Evolutionary conservation across 1,284 basidiomycete species (phyloP), one percentile per base, ranked within the genome.

Genomic region (Pascua sp.): DNA sequence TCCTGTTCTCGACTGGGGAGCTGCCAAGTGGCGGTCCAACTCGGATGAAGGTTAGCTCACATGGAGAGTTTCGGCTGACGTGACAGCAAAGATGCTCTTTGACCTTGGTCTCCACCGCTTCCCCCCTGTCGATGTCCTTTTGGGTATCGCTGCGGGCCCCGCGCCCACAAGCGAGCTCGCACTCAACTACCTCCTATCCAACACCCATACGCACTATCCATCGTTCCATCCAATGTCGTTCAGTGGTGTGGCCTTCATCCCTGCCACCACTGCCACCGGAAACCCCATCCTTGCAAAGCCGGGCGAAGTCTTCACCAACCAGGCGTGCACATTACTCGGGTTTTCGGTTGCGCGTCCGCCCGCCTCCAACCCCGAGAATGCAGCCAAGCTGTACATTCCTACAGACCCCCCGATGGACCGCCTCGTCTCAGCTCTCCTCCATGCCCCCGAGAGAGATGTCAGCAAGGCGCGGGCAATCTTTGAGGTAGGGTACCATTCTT

Each of bases 1-100:
- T 10, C 91, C 93, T 0, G 72, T 95, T 1, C 81, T 98, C 42
- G 91, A 91, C 67, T 98, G 94, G 94, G 87, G 89, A 1, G 81
- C 81, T 10, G 81, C 85, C 8, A 91, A 88, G 69, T 96, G 93
- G 93, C 82, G 83, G 53, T 75, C 81, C 4, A 83, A 81, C 17
- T 90, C 90, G 0, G 89, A 91, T 36, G 93, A 96, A 85, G 90
- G 91, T 88, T 50, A 43, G 79, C 65, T 24, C 1, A 11, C 24
- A 8, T 10, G 42, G 42, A 32, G 32, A 17, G 8, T 49, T 40
- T 56, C 4, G 47, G 47, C 9, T 67, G 53, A 9, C 56, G 66
- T 17, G 36, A 32, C 67, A 91, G 95, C 92, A 0, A 91, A 88
- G 68, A 85, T 98, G 64, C 77, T 97, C 24, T 89, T 85, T 72